These are phyloP conservation scores for Petasospora rhodanensis DNA, from an alignment of 1,139 yeast genomes.

Conservation along the genomic window DNA sequence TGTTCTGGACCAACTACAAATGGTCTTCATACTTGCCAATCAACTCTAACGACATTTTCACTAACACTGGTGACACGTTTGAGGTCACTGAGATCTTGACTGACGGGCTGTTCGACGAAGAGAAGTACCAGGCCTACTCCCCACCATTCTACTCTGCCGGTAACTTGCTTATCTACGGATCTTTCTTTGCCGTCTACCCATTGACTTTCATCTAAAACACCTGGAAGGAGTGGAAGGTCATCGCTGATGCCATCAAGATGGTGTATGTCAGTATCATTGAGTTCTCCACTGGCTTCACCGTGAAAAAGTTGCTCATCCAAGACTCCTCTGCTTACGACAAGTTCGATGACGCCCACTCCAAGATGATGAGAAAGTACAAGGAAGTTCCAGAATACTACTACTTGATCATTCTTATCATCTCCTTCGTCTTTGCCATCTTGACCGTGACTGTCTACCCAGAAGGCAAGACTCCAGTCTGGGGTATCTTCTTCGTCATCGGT, in stretches of 20 bases:
- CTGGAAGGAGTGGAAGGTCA: constrained; percentile 27
- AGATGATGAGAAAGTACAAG: constrained; percentile 49
- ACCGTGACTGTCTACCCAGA: constrained; percentile 43
- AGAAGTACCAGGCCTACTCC: constrained; percentile 41
- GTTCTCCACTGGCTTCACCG: constrained; percentile 29
- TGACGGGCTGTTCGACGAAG: constrained; percentile 33
- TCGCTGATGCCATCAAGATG: constrained; percentile 21
- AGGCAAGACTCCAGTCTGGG: constrained; percentile 43
- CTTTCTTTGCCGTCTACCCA: constrained; percentile 56
- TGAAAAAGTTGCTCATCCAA: constrained; percentile 3
- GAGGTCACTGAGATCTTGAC: constrained; percentile 24
- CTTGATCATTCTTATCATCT: constrained; percentile 40
- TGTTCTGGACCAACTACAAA: constrained; percentile 49
- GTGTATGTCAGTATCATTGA: constrained; percentile 25
- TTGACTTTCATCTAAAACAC: constrained; percentile 45
- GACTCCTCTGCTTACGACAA: constrained; percentile 5
- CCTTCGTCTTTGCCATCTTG: constrained; percentile 46
- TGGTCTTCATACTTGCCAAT: constrained; percentile 50
- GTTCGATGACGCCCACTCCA: constrained; percentile 47
- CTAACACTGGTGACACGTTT: constrained; percentile 44
- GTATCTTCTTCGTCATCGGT: constrained; percentile 52
- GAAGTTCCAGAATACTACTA: constrained; percentile 68
- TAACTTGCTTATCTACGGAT: constrained; percentile 49
- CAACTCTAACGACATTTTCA: constrained; percentile 32
- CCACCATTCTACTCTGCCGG: constrained; percentile 62